These are phyloP conservation scores for Naematelia aurantialba DNA, from an alignment of 768 basidiomycete genomes.

Conservation along the genomic window DNA sequence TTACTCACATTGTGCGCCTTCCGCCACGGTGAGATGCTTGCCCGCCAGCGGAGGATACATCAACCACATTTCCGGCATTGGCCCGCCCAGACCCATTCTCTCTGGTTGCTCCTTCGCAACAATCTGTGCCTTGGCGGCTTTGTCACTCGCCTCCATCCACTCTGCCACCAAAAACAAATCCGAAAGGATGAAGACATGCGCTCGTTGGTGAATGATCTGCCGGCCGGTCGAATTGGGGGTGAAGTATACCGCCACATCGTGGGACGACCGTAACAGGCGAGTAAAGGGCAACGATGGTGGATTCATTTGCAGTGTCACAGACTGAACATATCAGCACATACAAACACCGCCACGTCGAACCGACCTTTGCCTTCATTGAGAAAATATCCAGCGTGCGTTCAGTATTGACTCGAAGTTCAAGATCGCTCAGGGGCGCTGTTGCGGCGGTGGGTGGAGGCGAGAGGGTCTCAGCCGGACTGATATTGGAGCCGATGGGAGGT, in stretches of 20 bases:
- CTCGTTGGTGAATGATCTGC: constrained; percentile 69
- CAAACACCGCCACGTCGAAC: constrained; percentile 9
- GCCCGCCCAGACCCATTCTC: constrained; percentile 55
- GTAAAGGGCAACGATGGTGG: constrained; percentile 73
- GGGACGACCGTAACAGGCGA: constrained; percentile 69
- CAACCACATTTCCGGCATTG: constrained; percentile 77
- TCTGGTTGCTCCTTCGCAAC: constrained; percentile 47
- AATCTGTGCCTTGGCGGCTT: constrained; percentile 44
- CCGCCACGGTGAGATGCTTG: constrained; percentile 75
- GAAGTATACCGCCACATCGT: constrained; percentile 70
- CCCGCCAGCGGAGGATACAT: constrained; percentile 93
- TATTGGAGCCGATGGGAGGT: constrained; percentile 21
- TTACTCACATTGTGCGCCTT: constrained; percentile 54
- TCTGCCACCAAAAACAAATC: constrained; percentile 91
- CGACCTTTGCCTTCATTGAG: constrained; percentile 86
- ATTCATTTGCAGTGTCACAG: constrained; percentile 83
- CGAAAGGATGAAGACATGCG: constrained; percentile 81
- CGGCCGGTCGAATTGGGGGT: constrained; percentile 68
- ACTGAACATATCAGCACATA: constrained; percentile 54
- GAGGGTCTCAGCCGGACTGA: constrained; percentile 5
- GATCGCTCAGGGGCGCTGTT: constrained; percentile 61
- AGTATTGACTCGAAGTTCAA: constrained; percentile 75
- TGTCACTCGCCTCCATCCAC: constrained; percentile 68
- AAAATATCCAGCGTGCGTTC: constrained; percentile 85
- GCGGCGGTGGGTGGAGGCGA: constrained; percentile 20